Conservation (phyloP, 2,329 filamentous ascomycete species). For the Cryphonectria japonica region DNA sequence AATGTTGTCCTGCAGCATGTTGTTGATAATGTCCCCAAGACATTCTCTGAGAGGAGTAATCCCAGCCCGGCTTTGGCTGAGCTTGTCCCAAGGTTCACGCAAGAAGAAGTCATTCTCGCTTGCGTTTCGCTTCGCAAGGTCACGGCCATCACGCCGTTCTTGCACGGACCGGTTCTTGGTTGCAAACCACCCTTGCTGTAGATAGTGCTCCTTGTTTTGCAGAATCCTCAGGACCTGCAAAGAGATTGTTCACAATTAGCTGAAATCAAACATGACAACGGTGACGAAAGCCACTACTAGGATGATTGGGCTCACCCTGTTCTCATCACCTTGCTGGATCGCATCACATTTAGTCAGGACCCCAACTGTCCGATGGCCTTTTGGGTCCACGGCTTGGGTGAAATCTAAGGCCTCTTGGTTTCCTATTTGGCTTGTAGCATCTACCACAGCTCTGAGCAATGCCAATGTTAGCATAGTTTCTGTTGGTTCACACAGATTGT, state of each 20-base stretch:
- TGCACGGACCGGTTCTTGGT: conserved; percentile 21
- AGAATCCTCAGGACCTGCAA: neutral
- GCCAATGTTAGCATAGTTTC: neutral
- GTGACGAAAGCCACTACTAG: neutral
- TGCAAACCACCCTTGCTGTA: neutral
- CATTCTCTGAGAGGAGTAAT: conserved; percentile 13
- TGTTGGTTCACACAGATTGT: neutral
- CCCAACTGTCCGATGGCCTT: conserved; percentile 30
- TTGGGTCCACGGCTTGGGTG: conserved; percentile 16
- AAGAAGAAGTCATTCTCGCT: conserved; percentile 27
- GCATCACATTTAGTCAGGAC: conserved; percentile 25
- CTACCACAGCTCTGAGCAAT: neutral
- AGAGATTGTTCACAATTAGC: neutral
- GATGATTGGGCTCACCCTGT: neutral
- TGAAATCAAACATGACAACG: neutral
- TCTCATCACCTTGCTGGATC: conserved; percentile 23
- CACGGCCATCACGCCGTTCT: conserved; percentile 28
- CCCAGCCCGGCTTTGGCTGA: conserved; percentile 1
- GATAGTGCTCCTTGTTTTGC: conserved; percentile 1
- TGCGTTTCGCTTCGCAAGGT: conserved; percentile 33
- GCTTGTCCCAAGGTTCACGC: neutral
- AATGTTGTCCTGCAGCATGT: conserved; percentile 19
- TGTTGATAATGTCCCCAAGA: conserved; percentile 16
- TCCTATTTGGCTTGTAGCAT: neutral
- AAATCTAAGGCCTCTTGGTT: conserved; percentile 21